Evolutionary conservation across 495 filamentous ascomycete genomes (phyloP).

Genomic region (Penicillium simplicissimum): DNA sequence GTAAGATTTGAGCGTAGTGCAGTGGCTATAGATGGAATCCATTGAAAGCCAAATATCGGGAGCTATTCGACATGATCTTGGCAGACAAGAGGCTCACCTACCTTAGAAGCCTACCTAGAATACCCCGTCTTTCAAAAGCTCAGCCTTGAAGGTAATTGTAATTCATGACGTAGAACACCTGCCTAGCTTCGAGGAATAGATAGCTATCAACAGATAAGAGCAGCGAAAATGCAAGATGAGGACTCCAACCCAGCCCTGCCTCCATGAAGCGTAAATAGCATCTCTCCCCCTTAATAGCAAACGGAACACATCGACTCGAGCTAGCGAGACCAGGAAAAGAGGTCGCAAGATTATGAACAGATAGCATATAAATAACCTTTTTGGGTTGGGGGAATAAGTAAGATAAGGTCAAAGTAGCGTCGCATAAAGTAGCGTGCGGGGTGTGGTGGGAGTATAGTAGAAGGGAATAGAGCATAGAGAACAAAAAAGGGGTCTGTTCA

Average conservation of each 20-base stretch:
- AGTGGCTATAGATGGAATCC: too few relatives aligned
- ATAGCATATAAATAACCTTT: background rate
- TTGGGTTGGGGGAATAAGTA: background rate
- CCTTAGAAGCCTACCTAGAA: too few relatives aligned
- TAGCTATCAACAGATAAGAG: background rate
- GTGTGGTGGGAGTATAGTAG: background rate
- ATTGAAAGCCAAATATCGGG: too few relatives aligned
- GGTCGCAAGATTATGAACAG: background rate
- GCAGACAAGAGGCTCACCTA: too few relatives aligned
- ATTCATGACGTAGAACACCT: background rate
- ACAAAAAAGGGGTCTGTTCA: conserved; percentile 16
- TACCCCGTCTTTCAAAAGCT: too few relatives aligned
- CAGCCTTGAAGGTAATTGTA: background rate
- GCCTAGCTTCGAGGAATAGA: background rate
- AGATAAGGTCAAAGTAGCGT: background rate
- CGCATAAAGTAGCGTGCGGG: background rate
- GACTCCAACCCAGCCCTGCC: background rate
- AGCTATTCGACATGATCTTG: too few relatives aligned
- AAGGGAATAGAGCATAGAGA: background rate
- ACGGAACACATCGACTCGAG: background rate
- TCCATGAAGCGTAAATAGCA: too few relatives aligned
- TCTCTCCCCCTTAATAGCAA: background rate
- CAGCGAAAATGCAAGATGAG: background rate
- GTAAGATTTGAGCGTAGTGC: too few relatives aligned
- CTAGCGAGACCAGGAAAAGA: background rate